phyloP scores from a whole-genome alignment of 768 basidiomycete species.

The Leccinellum rugosiceps region DNA sequence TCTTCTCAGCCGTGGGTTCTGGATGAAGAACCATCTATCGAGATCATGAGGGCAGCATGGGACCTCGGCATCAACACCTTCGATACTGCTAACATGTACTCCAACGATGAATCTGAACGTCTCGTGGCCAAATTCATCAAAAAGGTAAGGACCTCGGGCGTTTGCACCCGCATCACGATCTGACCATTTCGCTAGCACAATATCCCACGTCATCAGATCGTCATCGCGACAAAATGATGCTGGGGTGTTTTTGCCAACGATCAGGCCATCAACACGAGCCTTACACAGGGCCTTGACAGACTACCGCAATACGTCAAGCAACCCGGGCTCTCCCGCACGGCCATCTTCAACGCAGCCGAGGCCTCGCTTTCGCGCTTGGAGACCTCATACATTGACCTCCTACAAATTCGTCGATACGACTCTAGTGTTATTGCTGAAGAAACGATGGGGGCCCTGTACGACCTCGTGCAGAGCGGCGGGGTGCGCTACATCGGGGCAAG shows the following conservation, averaged over 20 bases:
- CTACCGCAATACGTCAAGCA: slow-evolving; percentile 30
- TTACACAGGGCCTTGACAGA: background rate
- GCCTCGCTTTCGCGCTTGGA: slow-evolving; percentile 36
- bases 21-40: slow-evolving; percentile 27
- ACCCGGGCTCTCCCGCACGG: slow-evolving; percentile 32
- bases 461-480: slow-evolving; percentile 45
- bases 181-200: slow-evolving; percentile 16
- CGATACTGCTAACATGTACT: slow-evolving; percentile 40
- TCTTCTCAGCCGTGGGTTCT: slow-evolving; percentile 19
- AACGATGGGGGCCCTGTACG: slow-evolving; percentile 50
- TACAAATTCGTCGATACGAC: slow-evolving; percentile 48
- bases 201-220: slow-evolving; percentile 32
- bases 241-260: slow-evolving; percentile 11
- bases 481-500: slow-evolving; percentile 51
- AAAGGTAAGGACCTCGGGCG: slow-evolving; percentile 18
- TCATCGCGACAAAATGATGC: slow-evolving; percentile 33
- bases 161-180: background rate
- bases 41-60: slow-evolving; percentile 39
- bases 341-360: slow-evolving; percentile 37
- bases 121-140: slow-evolving; percentile 37
- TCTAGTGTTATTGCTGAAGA: slow-evolving; percentile 36
- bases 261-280: background rate
- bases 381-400: slow-evolving; percentile 38
- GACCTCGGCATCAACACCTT: slow-evolving; percentile 39
- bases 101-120: slow-evolving; percentile 36